Evolutionary conservation across 2,329 filamentous ascomycete genomes (phyloP), one percentile per base, ranked within the genome.

Genomic region (Madurella mycetomatis): DNA sequence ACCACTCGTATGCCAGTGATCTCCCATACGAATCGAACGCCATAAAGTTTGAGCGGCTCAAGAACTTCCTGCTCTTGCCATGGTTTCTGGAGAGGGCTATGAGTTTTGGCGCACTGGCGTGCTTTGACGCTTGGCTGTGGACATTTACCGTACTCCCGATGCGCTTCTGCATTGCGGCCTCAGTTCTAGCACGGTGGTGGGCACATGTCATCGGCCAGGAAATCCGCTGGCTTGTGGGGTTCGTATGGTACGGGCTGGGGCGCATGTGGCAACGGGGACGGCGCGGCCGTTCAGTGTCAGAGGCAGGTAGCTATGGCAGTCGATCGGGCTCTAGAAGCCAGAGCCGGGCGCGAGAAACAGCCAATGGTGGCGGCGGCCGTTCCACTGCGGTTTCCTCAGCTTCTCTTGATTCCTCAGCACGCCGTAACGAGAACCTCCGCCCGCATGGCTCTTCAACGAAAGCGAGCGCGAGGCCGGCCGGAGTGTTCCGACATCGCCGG

Each of bases 81-180:
- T 81, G 84, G 0, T 88, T 87, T 57, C 78, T 99, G 5, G 94
- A 99, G 72, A 82, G 87, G 44, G 87, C 92, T 0, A 79, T 99
- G 5, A 84, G 85, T 56, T 97, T 99, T 71, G 94, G 94, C 7
- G 86, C 89, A 0, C 72, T 97, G 34, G 92, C 92, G 7, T 99
- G 94, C 71, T 77, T 99, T 5, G 94, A 99, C 69, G 88, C 92
- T 1, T 99, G 92, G 91, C 81, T 99, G 1, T 94, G 96, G 72
- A 95, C 90, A 0, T 95, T 99, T 64, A 99, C 94, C 0, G 96
- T 99, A 43, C 76, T 99, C 0, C 94, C 94, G 0, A 79, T 99
- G 55, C 83, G 94, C 2, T 97, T 99, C 64, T 70, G 88, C 51
- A 87, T 92, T 55, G 92, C 94, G 1, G 65, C 92, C 0, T 83